These are phyloP conservation scores for Backusella tarrabulga DNA, from an alignment of 192 early-diverging fungal genomes.

Conservation along the genomic window DNA sequence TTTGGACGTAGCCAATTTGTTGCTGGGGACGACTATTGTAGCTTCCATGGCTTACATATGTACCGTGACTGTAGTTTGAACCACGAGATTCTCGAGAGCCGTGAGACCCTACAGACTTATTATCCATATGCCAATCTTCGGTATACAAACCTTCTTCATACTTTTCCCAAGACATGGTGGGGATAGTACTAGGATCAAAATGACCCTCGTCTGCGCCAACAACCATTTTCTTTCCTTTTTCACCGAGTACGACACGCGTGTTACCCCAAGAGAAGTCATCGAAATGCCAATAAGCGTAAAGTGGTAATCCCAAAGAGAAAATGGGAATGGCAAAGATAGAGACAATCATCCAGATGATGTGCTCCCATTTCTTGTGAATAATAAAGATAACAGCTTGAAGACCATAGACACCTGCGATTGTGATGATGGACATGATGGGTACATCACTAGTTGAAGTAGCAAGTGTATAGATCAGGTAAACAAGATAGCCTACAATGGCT, in stretches of 20 bases:
- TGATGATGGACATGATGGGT: constrained; percentile 81
- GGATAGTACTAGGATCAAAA: constrained; percentile 72
- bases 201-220: constrained; percentile 67
- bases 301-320: constrained; percentile 75
- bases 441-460: constrained; percentile 52
- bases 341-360: constrained; percentile 97
- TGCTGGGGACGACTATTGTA: neutral
- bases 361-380: constrained; percentile 72
- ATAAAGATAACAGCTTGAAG: constrained; percentile 86
- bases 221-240: constrained; percentile 67
- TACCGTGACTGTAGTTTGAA: constrained; percentile 42
- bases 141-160: constrained; percentile 66
- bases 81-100: constrained; percentile 47
- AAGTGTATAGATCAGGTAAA: constrained; percentile 71
- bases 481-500: constrained; percentile 83
- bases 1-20: neutral
- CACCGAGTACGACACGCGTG: constrained; percentile 87
- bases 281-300: constrained; percentile 98
- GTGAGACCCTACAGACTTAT: neutral
- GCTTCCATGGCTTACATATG: constrained; percentile 30
- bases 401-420: constrained; percentile 84
- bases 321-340: constrained; percentile 88
- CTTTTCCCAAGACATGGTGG: constrained; percentile 76
- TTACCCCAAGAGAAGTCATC: constrained; percentile 99
- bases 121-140: constrained; percentile 38